phyloP scores from a whole-genome alignment of 2,329 filamentous ascomycete species.

The Davidsoniella virescens region DNA sequence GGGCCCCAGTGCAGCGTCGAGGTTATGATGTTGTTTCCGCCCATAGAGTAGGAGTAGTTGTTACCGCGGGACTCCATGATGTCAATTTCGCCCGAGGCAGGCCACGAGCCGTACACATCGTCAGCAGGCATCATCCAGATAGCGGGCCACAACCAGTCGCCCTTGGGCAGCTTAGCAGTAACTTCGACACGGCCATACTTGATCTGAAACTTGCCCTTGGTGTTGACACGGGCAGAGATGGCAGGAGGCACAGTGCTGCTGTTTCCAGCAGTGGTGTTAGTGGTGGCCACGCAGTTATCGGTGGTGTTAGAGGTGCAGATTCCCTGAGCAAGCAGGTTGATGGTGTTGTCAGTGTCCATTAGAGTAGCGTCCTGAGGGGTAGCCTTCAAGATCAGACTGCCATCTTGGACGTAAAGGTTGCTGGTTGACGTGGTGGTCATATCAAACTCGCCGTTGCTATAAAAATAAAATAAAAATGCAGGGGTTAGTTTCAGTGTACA shows the following conservation, averaged over 20 bases:
- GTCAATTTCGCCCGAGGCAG: conserved; percentile 68
- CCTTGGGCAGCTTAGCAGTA: conserved; percentile 54
- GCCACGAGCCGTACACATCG: conserved; percentile 61
- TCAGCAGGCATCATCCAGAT: conserved; percentile 76
- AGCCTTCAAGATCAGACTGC: conserved; percentile 57
- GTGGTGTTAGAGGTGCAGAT: conserved; percentile 46
- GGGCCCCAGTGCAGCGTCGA: conserved; percentile 76
- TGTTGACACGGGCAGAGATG: conserved; percentile 64
- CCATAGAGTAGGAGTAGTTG: conserved; percentile 58
- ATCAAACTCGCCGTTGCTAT: conserved; percentile 66
- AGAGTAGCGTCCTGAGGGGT: conserved; percentile 55
- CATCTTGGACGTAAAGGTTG: conserved; percentile 58
- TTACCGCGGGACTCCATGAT: conserved; percentile 70
- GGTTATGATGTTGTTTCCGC: conserved; percentile 66
- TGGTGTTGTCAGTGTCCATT: conserved; percentile 47
- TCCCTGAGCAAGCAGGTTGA: conserved; percentile 50
- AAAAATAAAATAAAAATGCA: not conserved
- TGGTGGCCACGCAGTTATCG: conserved; percentile 48
- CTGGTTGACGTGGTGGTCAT: conserved; percentile 54
- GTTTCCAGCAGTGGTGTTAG: conserved; percentile 55
- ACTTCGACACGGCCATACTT: conserved; percentile 74
- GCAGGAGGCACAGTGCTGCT: conserved; percentile 62
- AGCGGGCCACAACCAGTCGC: conserved; percentile 85
- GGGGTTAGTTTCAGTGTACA: not conserved
- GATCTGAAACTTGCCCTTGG: conserved; percentile 51